Evolutionary conservation across 495 filamentous ascomycete species (phyloP).

Genomic region (Lasiosphaeria ovina): DNA sequence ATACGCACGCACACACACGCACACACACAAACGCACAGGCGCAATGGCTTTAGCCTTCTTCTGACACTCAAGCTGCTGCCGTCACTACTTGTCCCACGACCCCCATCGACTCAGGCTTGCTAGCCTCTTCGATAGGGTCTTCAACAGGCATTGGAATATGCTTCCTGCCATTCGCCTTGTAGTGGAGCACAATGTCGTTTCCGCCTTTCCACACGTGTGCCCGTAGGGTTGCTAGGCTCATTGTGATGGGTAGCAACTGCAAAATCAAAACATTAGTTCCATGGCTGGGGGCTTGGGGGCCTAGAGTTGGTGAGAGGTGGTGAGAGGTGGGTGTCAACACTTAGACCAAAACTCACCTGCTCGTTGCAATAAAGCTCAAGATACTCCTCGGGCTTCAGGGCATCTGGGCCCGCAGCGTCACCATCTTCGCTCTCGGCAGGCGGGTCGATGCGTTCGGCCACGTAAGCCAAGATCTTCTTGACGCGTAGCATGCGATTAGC

Average conservation of each 20-base stretch:
- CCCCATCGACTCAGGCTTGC: neutral
- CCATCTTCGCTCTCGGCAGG: conserved; percentile 25
- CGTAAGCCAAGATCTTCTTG: conserved; percentile 91
- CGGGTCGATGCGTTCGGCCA: conserved; percentile 86
- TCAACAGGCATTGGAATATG: conserved; percentile 39
- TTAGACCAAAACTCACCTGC: conserved; percentile 56
- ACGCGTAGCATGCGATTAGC: conserved; percentile 95
- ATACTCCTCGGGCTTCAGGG: conserved; percentile 83
- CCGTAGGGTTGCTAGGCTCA: conserved; percentile 88
- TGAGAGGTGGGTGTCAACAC: no score
- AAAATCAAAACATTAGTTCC: neutral
- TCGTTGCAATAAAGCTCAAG: conserved; percentile 92
- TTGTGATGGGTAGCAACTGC: conserved; percentile 57
- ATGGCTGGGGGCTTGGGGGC: neutral
- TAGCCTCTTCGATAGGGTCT: conserved; percentile 1
- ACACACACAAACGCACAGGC: neutral
- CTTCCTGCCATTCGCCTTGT: conserved; percentile 85
- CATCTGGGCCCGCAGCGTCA: conserved; percentile 53
- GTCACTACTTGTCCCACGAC: conserved; percentile 3
- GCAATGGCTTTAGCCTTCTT: neutral
- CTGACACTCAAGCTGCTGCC: conserved; percentile 4
- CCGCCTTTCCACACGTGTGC: conserved; percentile 90
- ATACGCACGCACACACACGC: neutral
- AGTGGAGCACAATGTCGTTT: conserved; percentile 84
- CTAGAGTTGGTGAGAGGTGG: no score